A percentile compares a stretch with the other conserved stretches of the same genome.
phyloP scores from a whole-genome alignment of 164 flowering plant genomes.

The Buxus sempervirens region DNA sequence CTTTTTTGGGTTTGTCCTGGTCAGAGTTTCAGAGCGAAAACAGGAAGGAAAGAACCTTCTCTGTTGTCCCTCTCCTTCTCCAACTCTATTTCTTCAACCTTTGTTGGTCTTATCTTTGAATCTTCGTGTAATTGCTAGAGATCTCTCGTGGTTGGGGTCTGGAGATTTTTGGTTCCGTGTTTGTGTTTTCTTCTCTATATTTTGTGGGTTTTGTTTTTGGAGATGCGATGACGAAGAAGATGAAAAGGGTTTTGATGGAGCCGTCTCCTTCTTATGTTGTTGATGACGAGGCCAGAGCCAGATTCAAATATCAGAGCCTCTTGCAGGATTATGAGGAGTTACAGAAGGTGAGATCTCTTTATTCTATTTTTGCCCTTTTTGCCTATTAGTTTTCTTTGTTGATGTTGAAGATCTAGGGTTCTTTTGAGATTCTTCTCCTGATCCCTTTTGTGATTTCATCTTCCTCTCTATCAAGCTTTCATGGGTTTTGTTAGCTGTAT shows the following conservation, averaged over 20 bases:
- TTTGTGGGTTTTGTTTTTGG: slow-evolving; percentile 13
- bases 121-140: slow-evolving; percentile 9
- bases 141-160: neutral
- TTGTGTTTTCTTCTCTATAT: neutral
- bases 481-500: neutral
- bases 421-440: slow-evolving; percentile 3
- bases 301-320: slow-evolving; percentile 58
- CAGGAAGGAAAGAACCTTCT: slow-evolving; percentile 38
- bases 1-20: slow-evolving; percentile 49
- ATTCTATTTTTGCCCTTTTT: neutral
- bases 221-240: slow-evolving; percentile 48
- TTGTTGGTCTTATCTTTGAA: slow-evolving; percentile 4
- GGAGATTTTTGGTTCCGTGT: neutral
- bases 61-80: slow-evolving; percentile 14
- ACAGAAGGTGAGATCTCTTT: slow-evolving; percentile 41
- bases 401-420: slow-evolving; percentile 26
- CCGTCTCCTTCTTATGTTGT: slow-evolving; percentile 20
- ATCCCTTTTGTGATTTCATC: neutral
- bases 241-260: slow-evolving; percentile 39
- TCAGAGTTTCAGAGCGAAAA: slow-evolving; percentile 57
- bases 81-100: slow-evolving; percentile 7
- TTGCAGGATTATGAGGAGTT: slow-evolving; percentile 66
- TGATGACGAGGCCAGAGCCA: slow-evolving; percentile 43
- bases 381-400: slow-evolving; percentile 9
- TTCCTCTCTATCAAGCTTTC: neutral